Evolutionary conservation across 1,284 basidiomycete genomes (phyloP), one percentile per base, ranked within the genome.

Genomic region (Ustilago sp.): DNA sequence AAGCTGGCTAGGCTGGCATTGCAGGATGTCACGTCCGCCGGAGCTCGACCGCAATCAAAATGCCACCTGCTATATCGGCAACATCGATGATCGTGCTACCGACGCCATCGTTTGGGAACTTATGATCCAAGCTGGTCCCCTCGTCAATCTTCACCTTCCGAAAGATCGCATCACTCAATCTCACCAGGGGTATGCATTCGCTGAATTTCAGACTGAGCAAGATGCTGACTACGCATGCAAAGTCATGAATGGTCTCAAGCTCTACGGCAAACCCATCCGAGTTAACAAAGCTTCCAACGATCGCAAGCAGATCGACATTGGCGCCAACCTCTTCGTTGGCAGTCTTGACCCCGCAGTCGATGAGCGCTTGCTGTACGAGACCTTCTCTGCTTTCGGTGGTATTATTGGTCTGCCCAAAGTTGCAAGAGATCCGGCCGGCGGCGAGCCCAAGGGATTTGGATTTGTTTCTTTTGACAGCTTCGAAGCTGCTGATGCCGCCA

Each of bases 241-340:
- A 89, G 98, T 98, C 83, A 96, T 99, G 95, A 98, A 99, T 87
- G 96, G 98, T 88, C 98, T 99, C 87, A 99, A 99, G 88, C 88
- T 99, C 58, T 99, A 93, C 90, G 96, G 97, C 48, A 98, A 98
- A 86, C 96, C 96, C 38, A 97, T 99, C 72, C 90, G 96, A 79
- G 95, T 99, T 80, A 98, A 98, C 90, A 98, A 97, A 91, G 94
- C 93, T 77, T 85, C 91, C 87, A 94, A 93, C 59, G 94, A 97
- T 87, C 94, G 96, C 88, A 98, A 98, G 87, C 94, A 97, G 88
- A 89, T 98, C 50, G 97, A 99, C 83, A 95, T 99, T 57, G 96
- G 97, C 54, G 96, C 96, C 17, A 98, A 99, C 87, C 88, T 98
- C 56, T 99, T 98, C 85, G 93, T 99, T 78, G 95, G 96, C 34